Evolutionary conservation across 768 basidiomycete species (phyloP).

Genomic region (Cyathus striatus): DNA sequence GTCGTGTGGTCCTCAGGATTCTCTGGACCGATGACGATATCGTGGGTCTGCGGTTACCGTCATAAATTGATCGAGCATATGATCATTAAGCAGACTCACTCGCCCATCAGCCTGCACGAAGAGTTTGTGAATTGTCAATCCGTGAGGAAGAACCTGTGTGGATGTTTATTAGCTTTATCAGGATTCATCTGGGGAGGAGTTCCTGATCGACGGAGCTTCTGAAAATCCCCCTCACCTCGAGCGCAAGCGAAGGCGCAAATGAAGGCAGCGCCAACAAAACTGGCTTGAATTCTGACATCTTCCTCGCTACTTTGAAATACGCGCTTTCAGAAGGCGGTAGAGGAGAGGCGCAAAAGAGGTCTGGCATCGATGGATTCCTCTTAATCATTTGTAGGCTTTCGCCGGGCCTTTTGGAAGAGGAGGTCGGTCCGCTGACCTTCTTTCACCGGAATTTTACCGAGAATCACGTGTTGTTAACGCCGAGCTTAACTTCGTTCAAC

Average conservation of each 20-base stretch:
- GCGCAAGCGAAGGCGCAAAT: conserved; percentile 50
- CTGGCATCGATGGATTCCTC: too few relatives aligned
- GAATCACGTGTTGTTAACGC: too few relatives aligned
- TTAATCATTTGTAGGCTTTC: too few relatives aligned
- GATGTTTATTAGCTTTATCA: conserved; percentile 6
- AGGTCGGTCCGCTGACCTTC: too few relatives aligned
- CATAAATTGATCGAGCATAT: too few relatives aligned
- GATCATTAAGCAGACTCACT: too few relatives aligned
- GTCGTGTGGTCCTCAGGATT: conserved; percentile 48
- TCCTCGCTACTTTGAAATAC: not conserved
- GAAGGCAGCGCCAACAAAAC: conserved; percentile 50
- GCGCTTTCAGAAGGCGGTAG: conserved; percentile 2
- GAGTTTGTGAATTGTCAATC: conserved; percentile 65
- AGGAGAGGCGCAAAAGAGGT: not conserved
- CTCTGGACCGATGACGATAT: conserved; percentile 73
- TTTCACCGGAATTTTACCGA: too few relatives aligned
- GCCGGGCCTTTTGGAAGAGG: too few relatives aligned
- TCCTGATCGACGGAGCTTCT: too few relatives aligned
- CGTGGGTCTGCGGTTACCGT: conserved; percentile 74
- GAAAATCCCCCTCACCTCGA: too few relatives aligned
- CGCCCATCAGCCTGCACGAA: conserved; percentile 61
- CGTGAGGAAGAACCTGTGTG: conserved; percentile 57
- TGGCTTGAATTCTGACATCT: conserved; percentile 46
- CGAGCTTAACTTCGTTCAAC: too few relatives aligned
- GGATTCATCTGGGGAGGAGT: too few relatives aligned